A percentile compares a stretch with the other conserved stretches of the same genome.
Conservation (phyloP, 1,284 basidiomycete species). For the Bjerkandera adusta region DNA sequence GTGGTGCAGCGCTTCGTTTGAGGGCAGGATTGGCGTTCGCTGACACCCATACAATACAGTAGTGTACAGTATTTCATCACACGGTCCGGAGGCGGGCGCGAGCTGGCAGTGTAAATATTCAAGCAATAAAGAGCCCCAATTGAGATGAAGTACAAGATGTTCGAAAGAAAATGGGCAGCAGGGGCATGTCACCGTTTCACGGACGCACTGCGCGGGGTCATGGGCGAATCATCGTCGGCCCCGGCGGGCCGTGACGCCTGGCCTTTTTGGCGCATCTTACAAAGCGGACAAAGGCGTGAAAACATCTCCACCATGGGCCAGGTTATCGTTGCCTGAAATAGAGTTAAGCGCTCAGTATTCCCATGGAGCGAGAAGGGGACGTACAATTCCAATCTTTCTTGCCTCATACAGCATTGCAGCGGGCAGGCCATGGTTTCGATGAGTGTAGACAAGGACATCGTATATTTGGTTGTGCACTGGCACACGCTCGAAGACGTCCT, state of each 20-base stretch:
- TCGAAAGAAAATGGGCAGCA: too few relatives aligned
- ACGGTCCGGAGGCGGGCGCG: too few relatives aligned
- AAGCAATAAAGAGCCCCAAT: too few relatives aligned
- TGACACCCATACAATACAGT: too few relatives aligned
- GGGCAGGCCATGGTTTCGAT: constrained; percentile 54
- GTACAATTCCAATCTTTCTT: constrained; percentile 56
- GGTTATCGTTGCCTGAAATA: constrained; percentile 55
- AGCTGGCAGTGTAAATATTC: too few relatives aligned
- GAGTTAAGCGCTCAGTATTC: too few relatives aligned
- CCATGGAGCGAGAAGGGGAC: constrained; percentile 26
- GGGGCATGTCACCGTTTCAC: too few relatives aligned
- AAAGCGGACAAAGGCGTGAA: constrained; percentile 58
- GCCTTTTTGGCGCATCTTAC: constrained; percentile 41
- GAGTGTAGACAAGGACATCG: constrained; percentile 64
- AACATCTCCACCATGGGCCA: constrained; percentile 76
- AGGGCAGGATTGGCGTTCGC: too few relatives aligned
- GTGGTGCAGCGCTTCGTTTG: constrained; percentile 41
- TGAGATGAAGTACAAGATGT: too few relatives aligned
- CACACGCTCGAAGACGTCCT: constrained; percentile 54
- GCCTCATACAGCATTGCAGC: constrained; percentile 54
- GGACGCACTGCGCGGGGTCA: too few relatives aligned
- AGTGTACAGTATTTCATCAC: too few relatives aligned
- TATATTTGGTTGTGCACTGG: constrained; percentile 68
- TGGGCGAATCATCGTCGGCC: too few relatives aligned
- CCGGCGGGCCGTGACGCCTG: constrained; percentile 6